Percentiles rank a stretch among this genome's conserved stretches.
These are phyloP conservation scores for Epichloe elymi DNA, from an alignment of 2,329 filamentous ascomycete genomes.

Conservation along the genomic window DNA sequence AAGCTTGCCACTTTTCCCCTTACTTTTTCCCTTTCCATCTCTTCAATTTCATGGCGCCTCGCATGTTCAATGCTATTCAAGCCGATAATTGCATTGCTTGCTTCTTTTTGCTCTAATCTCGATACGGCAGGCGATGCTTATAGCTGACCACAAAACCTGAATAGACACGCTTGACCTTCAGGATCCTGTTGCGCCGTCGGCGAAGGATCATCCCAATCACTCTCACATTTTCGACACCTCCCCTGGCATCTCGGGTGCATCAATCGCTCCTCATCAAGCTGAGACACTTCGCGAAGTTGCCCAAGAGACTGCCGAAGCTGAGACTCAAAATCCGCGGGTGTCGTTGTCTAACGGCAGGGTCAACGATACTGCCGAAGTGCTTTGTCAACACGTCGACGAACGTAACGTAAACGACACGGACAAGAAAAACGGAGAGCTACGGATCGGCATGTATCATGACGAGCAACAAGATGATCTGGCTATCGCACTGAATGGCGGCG, in stretches of 20 bases:
- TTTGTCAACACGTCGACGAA: conserved; percentile 33
- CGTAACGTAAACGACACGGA: conserved; percentile 18
- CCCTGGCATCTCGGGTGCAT: conserved; percentile 33
- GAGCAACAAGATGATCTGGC: conserved; percentile 43
- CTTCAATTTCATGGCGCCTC: not conserved
- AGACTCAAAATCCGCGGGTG: conserved; percentile 48
- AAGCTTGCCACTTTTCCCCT: not conserved
- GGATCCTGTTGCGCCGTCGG: conserved; percentile 67
- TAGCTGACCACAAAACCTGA: conserved; percentile 5
- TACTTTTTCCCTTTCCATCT: not conserved
- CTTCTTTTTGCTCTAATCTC: not conserved
- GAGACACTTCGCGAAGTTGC: conserved; percentile 70
- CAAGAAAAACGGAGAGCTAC: conserved; percentile 9
- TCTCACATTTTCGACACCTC: conserved; percentile 14
- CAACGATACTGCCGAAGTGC: conserved; percentile 22
- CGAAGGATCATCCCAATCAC: conserved; percentile 55
- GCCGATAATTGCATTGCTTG: not conserved
- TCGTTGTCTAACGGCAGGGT: conserved; percentile 35
- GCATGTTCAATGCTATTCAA: not conserved
- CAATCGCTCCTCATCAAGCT: conserved; percentile 71
- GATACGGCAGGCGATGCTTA: not conserved
- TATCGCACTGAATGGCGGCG: conserved; percentile 47
- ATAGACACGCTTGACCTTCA: conserved; percentile 92
- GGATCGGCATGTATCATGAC: conserved; percentile 20
- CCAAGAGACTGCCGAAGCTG: conserved; percentile 62